These are phyloP conservation scores for Iris macrosiphon DNA, from an alignment of 106 monocot species.

Conservation along the genomic window DNA sequence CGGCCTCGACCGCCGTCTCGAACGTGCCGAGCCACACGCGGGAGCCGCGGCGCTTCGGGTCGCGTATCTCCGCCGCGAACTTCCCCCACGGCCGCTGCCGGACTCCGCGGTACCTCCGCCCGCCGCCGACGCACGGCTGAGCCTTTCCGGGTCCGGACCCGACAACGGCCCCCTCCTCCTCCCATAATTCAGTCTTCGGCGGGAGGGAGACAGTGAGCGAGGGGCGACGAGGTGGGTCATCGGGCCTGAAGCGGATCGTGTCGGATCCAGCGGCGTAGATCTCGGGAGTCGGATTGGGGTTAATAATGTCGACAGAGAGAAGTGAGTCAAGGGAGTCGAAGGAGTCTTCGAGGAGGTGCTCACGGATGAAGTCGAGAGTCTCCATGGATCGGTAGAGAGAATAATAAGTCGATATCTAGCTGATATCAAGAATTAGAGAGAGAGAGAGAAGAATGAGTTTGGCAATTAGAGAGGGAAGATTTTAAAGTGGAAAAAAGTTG, in stretches of 20 bases:
- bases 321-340: no score
- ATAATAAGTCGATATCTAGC: no score
- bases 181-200: not conserved
- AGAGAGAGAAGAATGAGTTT: no score
- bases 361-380: no score
- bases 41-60: constrained; percentile 29
- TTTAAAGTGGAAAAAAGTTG: no score
- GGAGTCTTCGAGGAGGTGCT: no score
- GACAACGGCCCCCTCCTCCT: not conserved
- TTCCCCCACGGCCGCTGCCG: constrained; percentile 26
- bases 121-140: not conserved
- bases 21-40: constrained; percentile 49
- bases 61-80: constrained; percentile 29
- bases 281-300: no score
- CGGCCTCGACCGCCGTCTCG: constrained; percentile 58
- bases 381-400: no score
- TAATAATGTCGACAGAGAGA: no score
- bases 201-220: constrained; percentile 11
- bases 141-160: not conserved
- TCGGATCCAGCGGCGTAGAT: no score
- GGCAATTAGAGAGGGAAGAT: no score
- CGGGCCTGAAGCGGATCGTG: constrained; percentile 11
- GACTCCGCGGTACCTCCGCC: constrained; percentile 18
- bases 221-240: constrained; percentile 2
- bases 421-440: no score